Conservation (phyloP, 768 basidiomycete species). For the Termitomyces bulborhizus region DNA sequence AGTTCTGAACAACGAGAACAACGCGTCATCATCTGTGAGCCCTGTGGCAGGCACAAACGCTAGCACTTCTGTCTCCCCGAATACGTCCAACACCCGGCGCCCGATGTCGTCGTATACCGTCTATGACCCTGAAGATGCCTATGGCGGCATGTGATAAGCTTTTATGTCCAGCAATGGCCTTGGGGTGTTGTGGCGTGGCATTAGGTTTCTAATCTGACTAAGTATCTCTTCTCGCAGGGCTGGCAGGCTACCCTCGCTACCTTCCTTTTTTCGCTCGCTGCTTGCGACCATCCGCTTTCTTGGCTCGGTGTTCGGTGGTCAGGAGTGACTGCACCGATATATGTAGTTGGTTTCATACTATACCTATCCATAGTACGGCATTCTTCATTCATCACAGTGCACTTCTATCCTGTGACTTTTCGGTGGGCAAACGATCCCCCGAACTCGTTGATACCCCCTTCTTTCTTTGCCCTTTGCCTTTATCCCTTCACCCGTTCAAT, state of each 20-base stretch:
- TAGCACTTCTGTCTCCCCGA: background rate
- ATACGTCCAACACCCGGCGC: background rate
- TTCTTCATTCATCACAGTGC: background rate
- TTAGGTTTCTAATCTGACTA: background rate
- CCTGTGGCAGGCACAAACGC: background rate
- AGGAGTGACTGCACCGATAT: background rate
- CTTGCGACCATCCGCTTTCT: background rate
- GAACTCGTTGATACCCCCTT: slow-evolving; percentile 11
- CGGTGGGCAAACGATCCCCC: slow-evolving; percentile 11
- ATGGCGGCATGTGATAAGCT: slow-evolving; percentile 52
- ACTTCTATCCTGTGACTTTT: background rate
- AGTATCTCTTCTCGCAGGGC: background rate
- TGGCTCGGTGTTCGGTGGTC: background rate
- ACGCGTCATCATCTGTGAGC: background rate
- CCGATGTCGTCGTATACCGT: slow-evolving; percentile 31
- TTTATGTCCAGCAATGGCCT: background rate
- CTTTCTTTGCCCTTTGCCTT: background rate
- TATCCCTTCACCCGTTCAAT: background rate
- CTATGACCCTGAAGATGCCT: slow-evolving; percentile 64
- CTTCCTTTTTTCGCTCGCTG: background rate
- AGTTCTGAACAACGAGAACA: slow-evolving; percentile 1
- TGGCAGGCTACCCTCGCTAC: slow-evolving; percentile 5
- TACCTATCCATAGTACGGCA: background rate
- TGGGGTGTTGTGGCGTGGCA: background rate
- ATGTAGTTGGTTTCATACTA: background rate